Evolutionary conservation across 176 grass and related monocot species (phyloP), one percentile per base, ranked within the genome.

Genomic region (Aegilops sharonensis): DNA sequence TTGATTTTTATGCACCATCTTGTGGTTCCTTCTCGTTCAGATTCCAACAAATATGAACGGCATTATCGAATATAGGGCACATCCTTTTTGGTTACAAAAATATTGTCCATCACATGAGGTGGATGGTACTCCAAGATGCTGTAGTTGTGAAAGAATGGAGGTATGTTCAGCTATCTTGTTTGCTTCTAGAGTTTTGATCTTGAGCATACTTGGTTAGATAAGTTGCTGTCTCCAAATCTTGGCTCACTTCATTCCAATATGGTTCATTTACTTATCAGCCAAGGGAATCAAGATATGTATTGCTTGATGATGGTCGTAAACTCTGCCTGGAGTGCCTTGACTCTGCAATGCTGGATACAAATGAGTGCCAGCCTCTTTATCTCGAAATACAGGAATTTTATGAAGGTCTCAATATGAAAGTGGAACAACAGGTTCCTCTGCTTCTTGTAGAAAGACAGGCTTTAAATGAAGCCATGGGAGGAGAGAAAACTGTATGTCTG

Each of bases 141-240:
- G 97, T 64, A 97, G 97, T 74, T 99, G 97, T 85, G 92, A 99
- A 86, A 91, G 94, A 94, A 96, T 96, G 94, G 94, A 96, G 92
- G 97, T 99, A 88, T 36, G 62, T 57, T 78, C 70, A 83, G 50
- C n/a, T 63, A 64, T 48, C 13, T 65, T 45, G 11, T 72, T 76
- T 82, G 13, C 9, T 79, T 70, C 86, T 35, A 63, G 30, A 65
- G 12, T 8, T 78, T 67, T 67, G 9, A 15, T 86, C 29, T 43
- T 25, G 25, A 65, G 8, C 50, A 42, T 76, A 64, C 25, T 79
- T 86, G 75, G 60, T 75, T 80, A 47, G 18, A 87, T 64, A 76
- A 61, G 56, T 11, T 61, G 17, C 21, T 50, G 1, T 81, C n/a
- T 69, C 39, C 52, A 21, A 50, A 77, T 20, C 81, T 69, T 84